These are phyloP conservation scores for Solanum virginianum DNA, from an alignment of 257 asterid genomes.

Conservation along the genomic window DNA sequence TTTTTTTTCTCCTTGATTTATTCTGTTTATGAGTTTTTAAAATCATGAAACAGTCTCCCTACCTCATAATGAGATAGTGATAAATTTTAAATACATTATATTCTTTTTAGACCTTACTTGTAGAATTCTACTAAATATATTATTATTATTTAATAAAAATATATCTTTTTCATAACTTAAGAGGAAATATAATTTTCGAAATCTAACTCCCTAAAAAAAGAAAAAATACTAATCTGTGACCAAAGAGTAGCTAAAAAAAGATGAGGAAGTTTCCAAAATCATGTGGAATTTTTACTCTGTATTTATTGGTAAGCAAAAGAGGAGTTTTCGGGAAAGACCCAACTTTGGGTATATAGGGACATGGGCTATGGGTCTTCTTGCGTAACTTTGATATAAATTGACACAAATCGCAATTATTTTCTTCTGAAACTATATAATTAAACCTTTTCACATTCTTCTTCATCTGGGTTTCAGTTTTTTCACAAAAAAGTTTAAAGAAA, in stretches of 20 bases:
- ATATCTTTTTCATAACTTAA: not conserved
- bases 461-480: not conserved
- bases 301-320: not conserved
- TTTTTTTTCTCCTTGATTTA: too few species aligned
- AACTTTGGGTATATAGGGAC: not conserved
- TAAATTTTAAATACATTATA: rapidly evolving
- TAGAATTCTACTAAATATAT: too few species aligned
- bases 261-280: not conserved
- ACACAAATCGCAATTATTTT: not conserved
- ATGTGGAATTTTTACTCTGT: not conserved
- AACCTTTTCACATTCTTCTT: not conserved
- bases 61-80: too few species aligned
- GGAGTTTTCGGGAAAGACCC: not conserved
- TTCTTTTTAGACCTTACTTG: too few species aligned
- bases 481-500: not conserved
- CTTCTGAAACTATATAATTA: not conserved
- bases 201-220: not conserved
- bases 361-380: not conserved
- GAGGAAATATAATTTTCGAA: not conserved
- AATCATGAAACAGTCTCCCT: too few species aligned
- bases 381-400: not conserved
- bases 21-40: too few species aligned
- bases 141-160: too few species aligned
- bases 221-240: not conserved
- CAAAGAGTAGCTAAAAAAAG: not conserved